Evolutionary conservation across 1,284 basidiomycete genomes (phyloP).

Genomic region (Irpex rosettiformis): DNA sequence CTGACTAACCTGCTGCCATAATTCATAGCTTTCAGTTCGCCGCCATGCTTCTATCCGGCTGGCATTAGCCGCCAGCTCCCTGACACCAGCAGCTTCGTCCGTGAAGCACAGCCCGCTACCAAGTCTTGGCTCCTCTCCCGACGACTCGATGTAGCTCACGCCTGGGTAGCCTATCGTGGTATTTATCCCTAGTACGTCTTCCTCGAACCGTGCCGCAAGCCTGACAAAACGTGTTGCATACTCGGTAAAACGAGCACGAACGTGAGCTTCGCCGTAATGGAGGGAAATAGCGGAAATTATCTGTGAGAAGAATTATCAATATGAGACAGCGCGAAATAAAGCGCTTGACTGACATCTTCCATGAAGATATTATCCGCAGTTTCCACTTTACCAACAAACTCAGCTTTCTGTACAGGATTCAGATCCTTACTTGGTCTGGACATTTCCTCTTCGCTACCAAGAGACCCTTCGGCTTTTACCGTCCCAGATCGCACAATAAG

Average conservation of each 20-base stretch:
- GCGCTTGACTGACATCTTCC: constrained; percentile 70
- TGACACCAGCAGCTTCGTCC: constrained; percentile 55
- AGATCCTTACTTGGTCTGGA: constrained; percentile 38
- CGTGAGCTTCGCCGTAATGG: constrained; percentile 76
- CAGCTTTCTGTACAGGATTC: constrained; percentile 36
- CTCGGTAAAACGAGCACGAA: constrained; percentile 78
- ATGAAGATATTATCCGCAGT: constrained; percentile 83
- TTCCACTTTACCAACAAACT: constrained; percentile 56
- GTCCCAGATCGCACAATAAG: constrained; percentile 53
- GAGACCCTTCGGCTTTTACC: constrained; percentile 57
- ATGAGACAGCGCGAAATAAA: neutral
- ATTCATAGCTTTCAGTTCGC: constrained; percentile 61
- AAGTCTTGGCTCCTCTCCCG: constrained; percentile 37
- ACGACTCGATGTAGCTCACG: constrained; percentile 38
- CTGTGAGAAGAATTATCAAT: constrained; percentile 30
- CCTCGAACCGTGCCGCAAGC: constrained; percentile 77
- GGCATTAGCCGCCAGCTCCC: constrained; percentile 66
- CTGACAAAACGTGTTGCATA: constrained; percentile 75
- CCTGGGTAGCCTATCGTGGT: constrained; percentile 66
- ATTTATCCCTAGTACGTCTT: constrained; percentile 54
- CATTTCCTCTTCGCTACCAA: constrained; percentile 60
- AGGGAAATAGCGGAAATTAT: constrained; percentile 66
- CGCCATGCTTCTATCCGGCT: constrained; percentile 82
- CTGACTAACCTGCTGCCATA: constrained; percentile 53
- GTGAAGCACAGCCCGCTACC: constrained; percentile 70